Conservation (phyloP, 768 basidiomycete genomes). For the Saitozyma podzolica region DNA sequence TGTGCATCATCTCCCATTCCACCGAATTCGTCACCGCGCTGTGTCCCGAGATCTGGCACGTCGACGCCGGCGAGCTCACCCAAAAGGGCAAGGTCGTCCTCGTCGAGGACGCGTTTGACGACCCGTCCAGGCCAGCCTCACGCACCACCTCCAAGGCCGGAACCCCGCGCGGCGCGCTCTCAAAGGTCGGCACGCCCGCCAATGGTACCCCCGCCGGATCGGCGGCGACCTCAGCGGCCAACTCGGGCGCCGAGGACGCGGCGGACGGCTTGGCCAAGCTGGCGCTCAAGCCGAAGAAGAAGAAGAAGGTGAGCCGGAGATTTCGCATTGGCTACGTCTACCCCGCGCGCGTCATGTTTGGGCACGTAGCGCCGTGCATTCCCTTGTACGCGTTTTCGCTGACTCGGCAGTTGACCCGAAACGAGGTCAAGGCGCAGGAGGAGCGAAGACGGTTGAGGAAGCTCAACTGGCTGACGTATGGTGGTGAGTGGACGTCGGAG, state of each 20-base stretch:
- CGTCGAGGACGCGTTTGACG: constrained; percentile 78
- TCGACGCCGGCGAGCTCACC: constrained; percentile 78
- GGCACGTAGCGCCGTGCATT: no score
- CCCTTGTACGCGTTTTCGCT: background rate
- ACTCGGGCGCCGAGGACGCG: constrained; percentile 37
- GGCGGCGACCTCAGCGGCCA: constrained; percentile 51
- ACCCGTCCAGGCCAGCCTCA: constrained; percentile 67
- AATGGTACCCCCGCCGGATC: constrained; percentile 67
- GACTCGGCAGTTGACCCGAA: constrained; percentile 42
- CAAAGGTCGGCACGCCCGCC: constrained; percentile 54
- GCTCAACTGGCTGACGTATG: constrained; percentile 76
- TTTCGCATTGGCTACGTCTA: no score
- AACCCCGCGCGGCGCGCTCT: constrained; percentile 61
- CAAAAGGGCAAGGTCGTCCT: constrained; percentile 85
- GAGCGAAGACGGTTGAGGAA: constrained; percentile 79
- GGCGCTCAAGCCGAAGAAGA: constrained; percentile 62
- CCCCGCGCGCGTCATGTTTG: background rate
- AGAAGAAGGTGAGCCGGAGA: constrained; percentile 70
- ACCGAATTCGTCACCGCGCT: constrained; percentile 52
- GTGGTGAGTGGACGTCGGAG: constrained; percentile 57
- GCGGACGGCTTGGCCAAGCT: constrained; percentile 40
- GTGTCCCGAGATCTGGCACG: constrained; percentile 89
- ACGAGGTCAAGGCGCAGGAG: constrained; percentile 77
- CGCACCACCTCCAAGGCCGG: constrained; percentile 68
- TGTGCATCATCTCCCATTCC: constrained; percentile 89